A percentile compares a stretch with the other conserved stretches of the same genome.
phyloP scores from a whole-genome alignment of 192 early-diverging fungal genomes.

The Oehlia diaphana region DNA sequence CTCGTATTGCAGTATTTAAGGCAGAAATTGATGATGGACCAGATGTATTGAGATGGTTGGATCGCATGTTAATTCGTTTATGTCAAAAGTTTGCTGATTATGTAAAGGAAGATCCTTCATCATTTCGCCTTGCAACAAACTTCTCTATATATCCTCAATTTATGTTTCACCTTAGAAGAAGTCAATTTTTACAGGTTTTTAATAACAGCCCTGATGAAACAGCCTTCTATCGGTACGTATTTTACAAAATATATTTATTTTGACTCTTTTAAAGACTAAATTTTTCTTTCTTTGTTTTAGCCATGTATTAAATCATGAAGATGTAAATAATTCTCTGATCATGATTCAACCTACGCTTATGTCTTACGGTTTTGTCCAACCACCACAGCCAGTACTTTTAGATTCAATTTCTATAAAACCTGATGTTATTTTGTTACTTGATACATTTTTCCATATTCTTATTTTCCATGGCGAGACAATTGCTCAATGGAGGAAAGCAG shows the following conservation, averaged over 20 bases:
- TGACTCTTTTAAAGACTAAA: not conserved
- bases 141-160: slow-evolving; percentile 99
- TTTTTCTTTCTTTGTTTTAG: slow-evolving; percentile 48
- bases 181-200: slow-evolving; percentile 98
- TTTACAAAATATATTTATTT: not conserved
- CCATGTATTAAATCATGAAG: slow-evolving; percentile 92
- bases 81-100: slow-evolving; percentile 98
- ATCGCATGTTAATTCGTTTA: slow-evolving; percentile 97
- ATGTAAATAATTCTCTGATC: slow-evolving; percentile 95
- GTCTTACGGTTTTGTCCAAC: slow-evolving; percentile 84
- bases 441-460: slow-evolving; percentile 99
- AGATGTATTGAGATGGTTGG: slow-evolving; percentile 96
- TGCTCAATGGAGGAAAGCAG: slow-evolving; percentile 93
- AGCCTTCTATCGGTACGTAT: slow-evolving; percentile 74
- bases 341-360: slow-evolving; percentile 99
- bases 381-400: slow-evolving; percentile 88
- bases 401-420: slow-evolving; percentile 99
- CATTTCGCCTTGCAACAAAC: slow-evolving; percentile 87
- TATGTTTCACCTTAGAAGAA: slow-evolving; percentile 97
- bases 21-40: slow-evolving; percentile 96
- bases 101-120: slow-evolving; percentile 90
- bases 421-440: slow-evolving; percentile 87
- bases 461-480: slow-evolving; percentile 99
- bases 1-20: slow-evolving; percentile 95
- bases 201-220: slow-evolving; percentile 99